A percentile compares a stretch with the other conserved stretches of the same genome.
Conservation (phyloP, 768 basidiomycete species). For the Zangia roseola region DNA sequence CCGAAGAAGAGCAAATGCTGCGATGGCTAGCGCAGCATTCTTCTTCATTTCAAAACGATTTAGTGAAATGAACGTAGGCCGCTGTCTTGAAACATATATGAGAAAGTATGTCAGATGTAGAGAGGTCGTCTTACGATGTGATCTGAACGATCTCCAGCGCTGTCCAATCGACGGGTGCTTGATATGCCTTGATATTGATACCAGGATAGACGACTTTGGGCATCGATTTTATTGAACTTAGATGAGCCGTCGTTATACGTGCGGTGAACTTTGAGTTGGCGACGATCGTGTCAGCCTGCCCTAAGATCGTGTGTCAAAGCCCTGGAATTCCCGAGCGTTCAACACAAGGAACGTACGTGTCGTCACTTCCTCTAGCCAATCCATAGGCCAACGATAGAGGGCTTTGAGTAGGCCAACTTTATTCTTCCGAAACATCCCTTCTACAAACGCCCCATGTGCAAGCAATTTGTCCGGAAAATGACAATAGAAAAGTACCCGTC, state of each 20-base stretch:
- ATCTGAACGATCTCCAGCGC: slow-evolving; percentile 55
- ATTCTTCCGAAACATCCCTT: slow-evolving; percentile 45
- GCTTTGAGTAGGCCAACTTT: slow-evolving; percentile 57
- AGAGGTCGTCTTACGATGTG: slow-evolving; percentile 46
- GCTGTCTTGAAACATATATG: slow-evolving; percentile 39
- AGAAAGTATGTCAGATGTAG: neutral
- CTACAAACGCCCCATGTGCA: slow-evolving; percentile 62
- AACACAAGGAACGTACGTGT: slow-evolving; percentile 57
- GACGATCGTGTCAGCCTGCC: slow-evolving; percentile 85
- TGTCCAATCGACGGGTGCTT: slow-evolving; percentile 37
- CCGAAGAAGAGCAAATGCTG: slow-evolving; percentile 65
- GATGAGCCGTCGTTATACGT: slow-evolving; percentile 73
- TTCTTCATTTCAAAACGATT: slow-evolving; percentile 98
- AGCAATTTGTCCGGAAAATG: slow-evolving; percentile 97
- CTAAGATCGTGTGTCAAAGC: slow-evolving; percentile 37
- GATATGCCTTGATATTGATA: slow-evolving; percentile 80
- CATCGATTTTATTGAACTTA: slow-evolving; percentile 58
- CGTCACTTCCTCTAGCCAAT: slow-evolving; percentile 85
- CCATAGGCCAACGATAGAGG: slow-evolving; percentile 86
- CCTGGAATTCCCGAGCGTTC: neutral
- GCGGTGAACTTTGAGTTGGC: slow-evolving; percentile 91
- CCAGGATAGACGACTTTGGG: slow-evolving; percentile 94
- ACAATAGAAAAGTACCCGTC: slow-evolving; percentile 94
- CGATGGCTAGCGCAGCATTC: slow-evolving; percentile 78
- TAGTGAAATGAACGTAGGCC: slow-evolving; percentile 79